Evolutionary conservation across 257 asterid genomes (phyloP), one percentile per base, ranked within the genome.

Genomic region (Cinchona pubescens): DNA sequence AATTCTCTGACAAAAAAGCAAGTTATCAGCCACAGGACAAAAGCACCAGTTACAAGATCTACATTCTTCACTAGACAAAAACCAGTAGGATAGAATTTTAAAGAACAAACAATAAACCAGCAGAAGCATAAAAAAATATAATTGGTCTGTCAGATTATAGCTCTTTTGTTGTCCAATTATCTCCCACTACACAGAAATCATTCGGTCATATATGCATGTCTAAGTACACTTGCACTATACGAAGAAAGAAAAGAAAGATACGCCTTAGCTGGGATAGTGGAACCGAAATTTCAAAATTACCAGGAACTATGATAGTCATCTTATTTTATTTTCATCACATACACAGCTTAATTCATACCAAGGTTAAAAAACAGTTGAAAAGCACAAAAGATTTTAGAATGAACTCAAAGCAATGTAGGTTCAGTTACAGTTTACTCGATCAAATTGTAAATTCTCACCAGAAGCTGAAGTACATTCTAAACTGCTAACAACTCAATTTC

Each of bases 1-100:
- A 95, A 91, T 82, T 95, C 99, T 93, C 99, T 95, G 91, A 79
- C 78, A 58, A 74, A 72, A 34, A 60, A 1, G 34, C 27, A 70
- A 48, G 66, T 46, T 27, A 42, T 49, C 67, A 77, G 38, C 30
- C 42, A 10, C 23, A 37, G 67, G 5, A 51, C 6, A 64, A 51
- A 74, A 53, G 27, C 8, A 34, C 48, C 2, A 30, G 13, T 13
- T 21, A 48, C 62, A 48, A 18, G n/a, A 42, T 43, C 72, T 21
- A 64, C 48, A 64, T 16, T 64, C 48, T 64, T 64, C 71, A 27
- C 34, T n/a, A 13, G 58, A 38, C 38, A 42, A 56, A n/a, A 37
- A 72, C n/a, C 67, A 55, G 8, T 2, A 21, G 34, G 25, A 21
- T 23, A 55, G 21, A n/a, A 75, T n/a, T 27, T 8, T 18, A 23